Evolutionary conservation across 1,139 yeast genomes (phyloP), one percentile per base, ranked within the genome.

Genomic region (Hyphopichia fennica): DNA sequence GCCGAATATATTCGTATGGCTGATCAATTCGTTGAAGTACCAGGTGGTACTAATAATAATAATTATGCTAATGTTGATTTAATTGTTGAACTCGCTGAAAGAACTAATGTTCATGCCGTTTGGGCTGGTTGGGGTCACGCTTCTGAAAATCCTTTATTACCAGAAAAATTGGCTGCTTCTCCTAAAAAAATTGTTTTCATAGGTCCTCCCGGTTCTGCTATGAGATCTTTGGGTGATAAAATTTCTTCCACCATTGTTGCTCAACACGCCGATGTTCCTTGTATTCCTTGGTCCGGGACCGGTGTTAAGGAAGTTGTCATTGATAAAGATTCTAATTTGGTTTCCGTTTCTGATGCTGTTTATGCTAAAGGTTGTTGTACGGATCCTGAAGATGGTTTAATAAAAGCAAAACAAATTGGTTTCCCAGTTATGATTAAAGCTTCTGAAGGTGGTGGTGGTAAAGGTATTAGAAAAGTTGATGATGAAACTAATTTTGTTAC

Each of bases 71-170:
- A 93, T 60, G 99, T 93, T 48, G 99, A 95, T 55, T 77, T 93
- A 51, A 93, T 93, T 66, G 97, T 93, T 39, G 99, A 93, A 60
- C 76, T 93, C 44, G 99, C 99, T 34, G 99, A 93, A 72, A 85
- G 97, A 71, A 85, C 96, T 40, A 81, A 89, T 52, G 98, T 87
- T 45, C 96, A 93, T 63, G 99, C 99, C 20, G 99, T 93, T 46
- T 93, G 99, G 99, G 99, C 99, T 29, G 99, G 99, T 55, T 87
- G 98, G 98, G 99, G 99, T 56, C 99, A 95, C 64, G 99, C 99
- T 31, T 88, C 96, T 19, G 99, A 93, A 71, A 93, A 95, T 69
- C 99, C 99, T 15, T 67, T 76, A 45, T 80, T 93, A 53, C 99
- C 99, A 35, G 99, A 93, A 68, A 82, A 79, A 63, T 77, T 93